Percentiles rank a stretch among this genome's conserved stretches.
Conservation (phyloP, 192 early-diverging fungal species). For the Backusella macrospora region DNA sequence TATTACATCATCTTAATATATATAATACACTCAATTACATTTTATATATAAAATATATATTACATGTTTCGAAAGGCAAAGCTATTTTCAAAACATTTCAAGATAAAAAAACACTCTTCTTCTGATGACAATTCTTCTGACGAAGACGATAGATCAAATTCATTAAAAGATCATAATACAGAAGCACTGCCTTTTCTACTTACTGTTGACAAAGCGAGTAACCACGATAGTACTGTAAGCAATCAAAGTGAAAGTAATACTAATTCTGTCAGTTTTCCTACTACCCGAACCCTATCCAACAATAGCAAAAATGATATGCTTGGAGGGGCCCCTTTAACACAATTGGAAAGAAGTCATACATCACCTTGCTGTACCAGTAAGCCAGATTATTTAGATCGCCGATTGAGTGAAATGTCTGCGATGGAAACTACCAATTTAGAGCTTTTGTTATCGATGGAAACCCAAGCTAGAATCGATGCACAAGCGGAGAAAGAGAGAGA, state of each 20-base stretch:
- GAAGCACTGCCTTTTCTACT: neutral
- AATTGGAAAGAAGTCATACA: neutral
- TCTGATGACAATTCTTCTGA: neutral
- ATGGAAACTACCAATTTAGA: constrained; percentile 24
- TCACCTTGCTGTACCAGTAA: neutral
- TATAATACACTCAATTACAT: neutral
- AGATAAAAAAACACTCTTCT: neutral
- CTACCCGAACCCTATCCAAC: neutral
- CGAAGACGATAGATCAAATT: neutral
- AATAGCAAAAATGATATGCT: neutral
- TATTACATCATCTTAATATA: neutral
- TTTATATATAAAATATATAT: neutral
- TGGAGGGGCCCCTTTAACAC: too few species aligned
- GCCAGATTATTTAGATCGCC: neutral
- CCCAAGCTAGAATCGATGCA: constrained; percentile 28
- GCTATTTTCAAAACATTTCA: constrained; percentile 3
- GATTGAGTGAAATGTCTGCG: neutral
- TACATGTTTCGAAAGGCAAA: constrained; percentile 22
- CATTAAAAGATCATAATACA: neutral
- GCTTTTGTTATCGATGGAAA: constrained; percentile 29
- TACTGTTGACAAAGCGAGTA: neutral
- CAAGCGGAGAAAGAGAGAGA: constrained; percentile 27
- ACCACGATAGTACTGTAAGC: neutral
- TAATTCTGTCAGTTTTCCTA: too few species aligned
- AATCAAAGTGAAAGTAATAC: neutral